phyloP scores from a whole-genome alignment of 768 basidiomycete genomes.

The Lentinula edodes region DNA sequence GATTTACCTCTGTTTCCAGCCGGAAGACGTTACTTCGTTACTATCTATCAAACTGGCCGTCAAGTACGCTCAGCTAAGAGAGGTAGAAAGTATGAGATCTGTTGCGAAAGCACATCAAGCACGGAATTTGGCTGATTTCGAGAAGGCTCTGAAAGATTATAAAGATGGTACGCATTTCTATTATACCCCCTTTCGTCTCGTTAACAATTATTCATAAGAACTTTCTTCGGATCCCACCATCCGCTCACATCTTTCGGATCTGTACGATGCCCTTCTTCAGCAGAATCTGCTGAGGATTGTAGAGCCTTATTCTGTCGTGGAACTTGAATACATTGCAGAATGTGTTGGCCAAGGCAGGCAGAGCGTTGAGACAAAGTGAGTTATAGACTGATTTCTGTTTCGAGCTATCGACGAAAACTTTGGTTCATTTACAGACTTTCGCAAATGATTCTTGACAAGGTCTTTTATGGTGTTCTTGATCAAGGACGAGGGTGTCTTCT shows the following conservation, averaged over 20 bases:
- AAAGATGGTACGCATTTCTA: conserved; percentile 51
- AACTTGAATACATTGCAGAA: conserved; percentile 87
- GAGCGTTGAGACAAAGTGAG: conserved; percentile 88
- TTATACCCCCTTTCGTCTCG: not conserved
- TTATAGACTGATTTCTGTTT: conserved; percentile 7
- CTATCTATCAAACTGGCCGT: conserved; percentile 82
- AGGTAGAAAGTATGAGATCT: conserved; percentile 94
- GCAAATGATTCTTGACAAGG: conserved; percentile 97
- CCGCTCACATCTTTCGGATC: conserved; percentile 85
- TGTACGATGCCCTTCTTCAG: conserved; percentile 95
- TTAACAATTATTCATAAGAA: conserved; percentile 41
- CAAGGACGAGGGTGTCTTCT: conserved; percentile 89
- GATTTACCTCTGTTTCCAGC: conserved; percentile 37
- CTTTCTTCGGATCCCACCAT: conserved; percentile 94
- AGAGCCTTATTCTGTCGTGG: conserved; percentile 92
- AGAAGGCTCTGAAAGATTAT: conserved; percentile 82
- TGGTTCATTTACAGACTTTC: conserved; percentile 53
- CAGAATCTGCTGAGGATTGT: conserved; percentile 94
- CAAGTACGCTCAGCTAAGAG: conserved; percentile 81
- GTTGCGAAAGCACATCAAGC: conserved; percentile 93
- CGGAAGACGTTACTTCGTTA: conserved; percentile 89
- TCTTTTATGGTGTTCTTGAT: conserved; percentile 93
- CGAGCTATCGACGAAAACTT: not conserved
- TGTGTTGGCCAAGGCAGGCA: conserved; percentile 81
- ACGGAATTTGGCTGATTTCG: conserved; percentile 84